Percentiles rank a stretch among this genome's conserved stretches.
phyloP scores from a whole-genome alignment of 192 early-diverging fungal species.

The Gamsiella multidivaricata region DNA sequence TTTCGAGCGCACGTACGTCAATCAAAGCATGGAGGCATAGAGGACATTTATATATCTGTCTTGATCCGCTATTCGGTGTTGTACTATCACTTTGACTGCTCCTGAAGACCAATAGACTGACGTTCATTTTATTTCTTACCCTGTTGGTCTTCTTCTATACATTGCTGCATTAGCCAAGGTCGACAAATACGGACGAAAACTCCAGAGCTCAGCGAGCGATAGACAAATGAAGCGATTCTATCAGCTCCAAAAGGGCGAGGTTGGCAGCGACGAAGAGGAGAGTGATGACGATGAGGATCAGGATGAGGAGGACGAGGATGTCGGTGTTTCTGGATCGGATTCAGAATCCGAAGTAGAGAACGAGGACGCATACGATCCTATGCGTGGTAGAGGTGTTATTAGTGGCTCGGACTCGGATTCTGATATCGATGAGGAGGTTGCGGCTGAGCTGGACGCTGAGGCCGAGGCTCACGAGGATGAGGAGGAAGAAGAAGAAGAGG shows the following conservation, averaged over 20 bases:
- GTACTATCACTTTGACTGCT: too few species aligned
- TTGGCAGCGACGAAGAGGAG: conserved; percentile 51
- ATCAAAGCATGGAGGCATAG: too few species aligned
- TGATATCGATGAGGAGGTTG: conserved; percentile 61
- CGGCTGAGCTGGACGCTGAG: conserved; percentile 51
- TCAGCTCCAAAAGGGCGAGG: conserved; percentile 68
- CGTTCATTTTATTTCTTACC: too few species aligned
- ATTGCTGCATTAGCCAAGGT: conserved; percentile 64
- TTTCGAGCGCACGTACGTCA: conserved; percentile 60
- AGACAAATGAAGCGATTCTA: conserved; percentile 82
- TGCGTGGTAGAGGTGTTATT: conserved; percentile 83
- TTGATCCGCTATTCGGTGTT: background rate
- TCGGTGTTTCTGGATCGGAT: conserved; percentile 25
- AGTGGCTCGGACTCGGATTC: conserved; percentile 65
- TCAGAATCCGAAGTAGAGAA: conserved; percentile 52
- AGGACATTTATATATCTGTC: too few species aligned
- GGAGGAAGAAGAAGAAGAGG: conserved; percentile 61
- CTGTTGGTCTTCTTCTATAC: background rate
- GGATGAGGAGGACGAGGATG: conserved; percentile 57
- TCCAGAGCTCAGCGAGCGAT: conserved; percentile 55
- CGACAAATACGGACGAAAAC: conserved; percentile 80
- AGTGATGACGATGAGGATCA: conserved; percentile 40
- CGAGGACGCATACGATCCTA: conserved; percentile 67
- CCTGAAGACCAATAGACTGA: too few species aligned
- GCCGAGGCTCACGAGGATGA: conserved; percentile 51